phyloP scores from a whole-genome alignment of 179 eudicot species.

The Beta lomatogona region DNA sequence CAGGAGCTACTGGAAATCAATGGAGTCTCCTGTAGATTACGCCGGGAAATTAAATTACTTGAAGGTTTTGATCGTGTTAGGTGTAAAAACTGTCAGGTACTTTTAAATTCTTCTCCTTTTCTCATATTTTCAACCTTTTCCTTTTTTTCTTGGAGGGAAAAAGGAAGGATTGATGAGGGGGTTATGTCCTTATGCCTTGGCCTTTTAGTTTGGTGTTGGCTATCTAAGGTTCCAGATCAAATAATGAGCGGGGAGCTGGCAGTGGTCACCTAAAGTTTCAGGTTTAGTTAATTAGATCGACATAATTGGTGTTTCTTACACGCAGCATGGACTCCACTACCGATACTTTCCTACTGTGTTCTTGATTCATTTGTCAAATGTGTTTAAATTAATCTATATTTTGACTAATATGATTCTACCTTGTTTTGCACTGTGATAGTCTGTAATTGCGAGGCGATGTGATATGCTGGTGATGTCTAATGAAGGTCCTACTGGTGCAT shows the following conservation, averaged over 20 bases:
- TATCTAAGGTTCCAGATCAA: background rate
- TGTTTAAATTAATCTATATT: background rate
- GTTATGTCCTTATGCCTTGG: background rate
- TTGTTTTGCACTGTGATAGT: constrained; percentile 34
- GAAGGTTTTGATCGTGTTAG: constrained; percentile 73
- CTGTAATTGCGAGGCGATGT: constrained; percentile 71
- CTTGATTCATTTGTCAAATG: background rate
- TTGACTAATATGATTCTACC: constrained; percentile 8
- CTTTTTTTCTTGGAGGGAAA: background rate
- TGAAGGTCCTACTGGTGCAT: constrained; percentile 95
- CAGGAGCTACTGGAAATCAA: constrained; percentile 94
- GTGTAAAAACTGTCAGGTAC: constrained; percentile 85
- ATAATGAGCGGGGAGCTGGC: no score
- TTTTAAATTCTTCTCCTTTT: background rate
- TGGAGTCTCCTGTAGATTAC: constrained; percentile 81
- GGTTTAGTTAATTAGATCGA: background rate
- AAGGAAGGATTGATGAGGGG: background rate
- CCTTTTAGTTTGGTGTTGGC: background rate
- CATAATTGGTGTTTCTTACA: background rate
- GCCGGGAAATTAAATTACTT: constrained; percentile 86
- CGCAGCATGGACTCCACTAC: background rate
- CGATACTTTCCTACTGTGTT: background rate
- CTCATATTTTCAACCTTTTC: background rate
- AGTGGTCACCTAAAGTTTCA: no score
- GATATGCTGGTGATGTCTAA: constrained; percentile 93